Base-by-base conservation (phyloP, 345 rosid genomes). In the Sonneratia caseolaris region DNA sequence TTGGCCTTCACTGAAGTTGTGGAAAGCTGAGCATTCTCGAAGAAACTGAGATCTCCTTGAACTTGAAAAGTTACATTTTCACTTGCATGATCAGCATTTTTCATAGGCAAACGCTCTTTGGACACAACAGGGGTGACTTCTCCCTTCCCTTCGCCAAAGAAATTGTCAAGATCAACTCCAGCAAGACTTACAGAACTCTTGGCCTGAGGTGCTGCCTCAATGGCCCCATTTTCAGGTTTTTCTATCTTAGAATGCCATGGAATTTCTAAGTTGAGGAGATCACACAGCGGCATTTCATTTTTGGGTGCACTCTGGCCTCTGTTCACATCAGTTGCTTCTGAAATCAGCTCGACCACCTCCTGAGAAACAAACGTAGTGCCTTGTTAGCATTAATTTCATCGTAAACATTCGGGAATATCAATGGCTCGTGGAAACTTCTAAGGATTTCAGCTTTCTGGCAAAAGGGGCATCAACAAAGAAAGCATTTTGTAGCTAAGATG, bases 191-290 rank as follows among this genome's bases (percentile, higher is more conserved):
- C 35, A 45, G 74, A 66, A 77, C 73, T 79, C 57, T 70, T 79
- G 62, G 68, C 72, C 51, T 37, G 68, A 70, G 69, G 32, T 42
- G 79, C 61, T 62, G 71, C 65, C 64, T 70, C 78, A 64, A 40
- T 66, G 72, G 68, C 42, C 51, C 1, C 45, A 76, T 71, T 71
- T 51, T 64, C 78, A 24, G 75, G 61, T 70, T 66, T 76, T 67
- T 86, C 92, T 3, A 81, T 57, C 56, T 67, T 79, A 7, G 85
- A 66, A 74, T 81, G 79, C 94, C 92, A 92, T 64, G 62, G 80
- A 24, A 92, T 73, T 78, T 92, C 89, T 56, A 95, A 82, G 85
- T 87, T 89, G 68, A 95, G 80, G 74, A 90, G 69, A 75, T 89
- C 83, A 53, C 89, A 86, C 74, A 95, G 42, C 2, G 81, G 72